A percentile compares a stretch with the other conserved stretches of the same genome.
phyloP scores from a whole-genome alignment of 768 basidiomycete genomes.

The Lactarius psammicola region DNA sequence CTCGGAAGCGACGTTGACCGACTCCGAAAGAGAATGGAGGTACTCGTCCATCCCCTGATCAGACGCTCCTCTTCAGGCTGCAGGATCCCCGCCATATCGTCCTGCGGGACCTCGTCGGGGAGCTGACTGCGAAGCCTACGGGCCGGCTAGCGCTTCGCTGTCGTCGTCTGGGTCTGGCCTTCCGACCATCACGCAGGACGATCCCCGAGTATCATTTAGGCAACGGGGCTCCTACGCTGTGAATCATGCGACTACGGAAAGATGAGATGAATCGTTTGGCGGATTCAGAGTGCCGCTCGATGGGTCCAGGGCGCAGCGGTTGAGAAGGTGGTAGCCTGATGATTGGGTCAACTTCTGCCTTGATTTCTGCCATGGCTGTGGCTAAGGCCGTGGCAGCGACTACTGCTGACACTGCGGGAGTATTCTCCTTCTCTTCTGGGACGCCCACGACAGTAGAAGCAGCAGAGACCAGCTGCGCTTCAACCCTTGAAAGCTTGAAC shows the following conservation, averaged over 20 bases:
- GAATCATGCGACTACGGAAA: conserved; percentile 74
- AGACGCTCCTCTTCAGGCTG: conserved; percentile 29
- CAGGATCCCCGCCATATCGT: conserved; percentile 27
- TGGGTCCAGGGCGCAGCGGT: background rate
- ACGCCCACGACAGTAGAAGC: background rate
- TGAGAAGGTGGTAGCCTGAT: background rate
- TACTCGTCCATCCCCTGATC: conserved; percentile 62
- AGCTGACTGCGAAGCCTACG: conserved; percentile 33
- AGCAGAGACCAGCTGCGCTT: background rate
- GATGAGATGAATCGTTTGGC: no score
- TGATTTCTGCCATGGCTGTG: background rate
- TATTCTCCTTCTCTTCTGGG: background rate
- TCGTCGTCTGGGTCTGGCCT: conserved; percentile 17
- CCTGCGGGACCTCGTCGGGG: conserved; percentile 28
- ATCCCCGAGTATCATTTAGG: conserved; percentile 70
- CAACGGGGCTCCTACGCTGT: conserved; percentile 60
- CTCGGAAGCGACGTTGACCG: conserved; percentile 62
- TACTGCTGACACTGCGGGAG: background rate
- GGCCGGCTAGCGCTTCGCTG: conserved; percentile 31
- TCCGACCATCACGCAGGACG: conserved; percentile 45
- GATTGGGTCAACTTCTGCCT: background rate
- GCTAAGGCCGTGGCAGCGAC: background rate
- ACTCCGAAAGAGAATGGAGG: conserved; percentile 62
- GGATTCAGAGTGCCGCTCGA: background rate
- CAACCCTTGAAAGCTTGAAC: no score